phyloP scores from a whole-genome alignment of 768 basidiomycete species.

The Lyophyllum decastes region DNA sequence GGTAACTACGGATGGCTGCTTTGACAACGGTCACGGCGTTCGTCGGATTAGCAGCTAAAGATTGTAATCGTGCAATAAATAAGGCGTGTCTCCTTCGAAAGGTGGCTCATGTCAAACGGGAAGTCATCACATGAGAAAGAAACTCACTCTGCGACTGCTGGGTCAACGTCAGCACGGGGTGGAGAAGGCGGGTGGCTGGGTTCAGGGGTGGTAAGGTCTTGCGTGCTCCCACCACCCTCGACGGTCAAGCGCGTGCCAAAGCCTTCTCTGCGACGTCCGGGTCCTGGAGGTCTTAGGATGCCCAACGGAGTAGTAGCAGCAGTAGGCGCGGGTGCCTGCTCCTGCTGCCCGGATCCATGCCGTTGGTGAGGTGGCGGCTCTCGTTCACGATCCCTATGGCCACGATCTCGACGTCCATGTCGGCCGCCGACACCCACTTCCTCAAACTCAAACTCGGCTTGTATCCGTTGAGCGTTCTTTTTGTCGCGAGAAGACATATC shows the following conservation, averaged over 20 bases:
- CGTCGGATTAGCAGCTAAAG: slow-evolving; percentile 55
- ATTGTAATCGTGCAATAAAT: slow-evolving; percentile 64
- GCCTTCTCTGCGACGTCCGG: slow-evolving; percentile 56
- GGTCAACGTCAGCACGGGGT: slow-evolving; percentile 50
- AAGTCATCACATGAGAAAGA: not conserved
- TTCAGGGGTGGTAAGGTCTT: slow-evolving; percentile 22
- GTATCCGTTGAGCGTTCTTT: slow-evolving; percentile 66
- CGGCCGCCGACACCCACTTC: slow-evolving; percentile 38
- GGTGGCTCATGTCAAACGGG: slow-evolving; percentile 1
- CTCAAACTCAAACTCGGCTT: slow-evolving; percentile 71
- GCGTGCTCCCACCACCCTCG: slow-evolving; percentile 19
- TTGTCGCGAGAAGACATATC: slow-evolving; percentile 73
- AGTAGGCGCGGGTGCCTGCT: slow-evolving; percentile 8
- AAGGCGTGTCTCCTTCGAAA: slow-evolving; percentile 60
- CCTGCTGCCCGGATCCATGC: slow-evolving; percentile 18
- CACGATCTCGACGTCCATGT: slow-evolving; percentile 43
- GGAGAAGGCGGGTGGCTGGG: slow-evolving; percentile 40
- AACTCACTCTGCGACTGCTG: slow-evolving; percentile 54
- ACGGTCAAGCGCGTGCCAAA: slow-evolving; percentile 63
- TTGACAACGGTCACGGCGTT: slow-evolving; percentile 64
- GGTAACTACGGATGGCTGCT: slow-evolving; percentile 79
- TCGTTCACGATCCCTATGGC: slow-evolving; percentile 46
- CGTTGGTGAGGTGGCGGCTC: slow-evolving; percentile 31
- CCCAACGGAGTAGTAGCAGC: slow-evolving; percentile 10
- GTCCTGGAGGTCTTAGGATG: slow-evolving; percentile 24